Percentiles rank a stretch among this genome's conserved stretches.
These are phyloP conservation scores for Juglanconis oblonga DNA, from an alignment of 2,329 filamentous ascomycete species.

Conservation along the genomic window DNA sequence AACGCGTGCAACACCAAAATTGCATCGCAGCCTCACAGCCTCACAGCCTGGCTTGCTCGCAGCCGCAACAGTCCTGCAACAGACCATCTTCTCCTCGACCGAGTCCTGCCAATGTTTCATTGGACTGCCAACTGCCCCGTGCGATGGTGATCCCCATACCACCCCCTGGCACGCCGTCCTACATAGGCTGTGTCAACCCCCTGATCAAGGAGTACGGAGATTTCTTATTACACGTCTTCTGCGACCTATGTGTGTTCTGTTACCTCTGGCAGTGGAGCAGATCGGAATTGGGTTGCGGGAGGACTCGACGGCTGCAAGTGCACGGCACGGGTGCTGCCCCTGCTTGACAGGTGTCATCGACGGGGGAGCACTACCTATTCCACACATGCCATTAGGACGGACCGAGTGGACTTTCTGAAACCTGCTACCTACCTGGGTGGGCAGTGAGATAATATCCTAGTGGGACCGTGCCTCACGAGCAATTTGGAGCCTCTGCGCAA, in stretches of 20 bases:
- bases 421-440: no score
- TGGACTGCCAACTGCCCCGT: not conserved
- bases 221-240: not conserved
- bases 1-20: not conserved
- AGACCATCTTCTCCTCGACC: not conserved
- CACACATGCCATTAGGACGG: not conserved
- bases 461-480: no score
- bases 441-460: no score
- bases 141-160: not conserved
- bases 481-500: no score
- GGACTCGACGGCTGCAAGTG: not conserved
- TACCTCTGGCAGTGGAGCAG: not conserved
- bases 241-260: not conserved
- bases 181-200: constrained; percentile 2
- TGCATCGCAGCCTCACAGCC: not conserved
- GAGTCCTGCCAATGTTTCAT: not conserved
- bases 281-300: not conserved
- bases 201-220: constrained; percentile 1
- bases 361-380: not conserved
- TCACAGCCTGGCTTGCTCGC: not conserved
- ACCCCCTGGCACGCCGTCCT: not conserved
- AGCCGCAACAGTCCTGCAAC: not conserved
- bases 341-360: not conserved
- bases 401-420: no score
- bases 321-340: not conserved